These are phyloP conservation scores for Sequoiadendron giganteum DNA, from an alignment of 75 land plant genomes.

Conservation along the genomic window DNA sequence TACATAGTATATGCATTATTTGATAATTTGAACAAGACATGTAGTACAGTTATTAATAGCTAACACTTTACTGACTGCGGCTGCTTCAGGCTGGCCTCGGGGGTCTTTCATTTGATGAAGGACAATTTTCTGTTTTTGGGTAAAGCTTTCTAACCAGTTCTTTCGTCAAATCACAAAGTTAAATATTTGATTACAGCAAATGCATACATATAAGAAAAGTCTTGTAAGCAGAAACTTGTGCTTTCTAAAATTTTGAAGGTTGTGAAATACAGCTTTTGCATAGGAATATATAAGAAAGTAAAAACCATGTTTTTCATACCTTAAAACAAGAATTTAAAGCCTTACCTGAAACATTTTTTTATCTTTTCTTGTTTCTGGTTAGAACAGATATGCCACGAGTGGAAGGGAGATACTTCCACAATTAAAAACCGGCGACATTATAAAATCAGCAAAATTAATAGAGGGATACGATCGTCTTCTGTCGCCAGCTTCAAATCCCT, in stretches of 20 bases:
- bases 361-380: neutral
- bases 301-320: neutral
- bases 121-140: slow-evolving; percentile 98
- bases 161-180: neutral
- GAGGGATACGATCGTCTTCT: slow-evolving; percentile 74
- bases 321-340: neutral
- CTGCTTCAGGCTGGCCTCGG: slow-evolving; percentile 81
- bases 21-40: neutral
- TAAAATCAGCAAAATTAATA: slow-evolving; percentile 71
- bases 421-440: slow-evolving; percentile 82
- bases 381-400: slow-evolving; percentile 63
- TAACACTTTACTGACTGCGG: neutral
- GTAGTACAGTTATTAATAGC: neutral
- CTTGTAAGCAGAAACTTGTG: neutral
- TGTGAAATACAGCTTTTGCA: neutral
- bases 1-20: neutral
- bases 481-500: slow-evolving; percentile 35
- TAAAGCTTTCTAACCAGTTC: slow-evolving; percentile 24
- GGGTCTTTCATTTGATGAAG: slow-evolving; percentile 95
- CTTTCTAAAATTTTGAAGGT: neutral
- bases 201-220: neutral
- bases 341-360: neutral
- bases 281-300: neutral
- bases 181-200: neutral
- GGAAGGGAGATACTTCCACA: slow-evolving; percentile 86